A percentile compares a stretch with the other conserved stretches of the same genome.
Evolutionary conservation across 495 filamentous ascomycete species (phyloP).

Genomic region (Penicillium cinerascens): DNA sequence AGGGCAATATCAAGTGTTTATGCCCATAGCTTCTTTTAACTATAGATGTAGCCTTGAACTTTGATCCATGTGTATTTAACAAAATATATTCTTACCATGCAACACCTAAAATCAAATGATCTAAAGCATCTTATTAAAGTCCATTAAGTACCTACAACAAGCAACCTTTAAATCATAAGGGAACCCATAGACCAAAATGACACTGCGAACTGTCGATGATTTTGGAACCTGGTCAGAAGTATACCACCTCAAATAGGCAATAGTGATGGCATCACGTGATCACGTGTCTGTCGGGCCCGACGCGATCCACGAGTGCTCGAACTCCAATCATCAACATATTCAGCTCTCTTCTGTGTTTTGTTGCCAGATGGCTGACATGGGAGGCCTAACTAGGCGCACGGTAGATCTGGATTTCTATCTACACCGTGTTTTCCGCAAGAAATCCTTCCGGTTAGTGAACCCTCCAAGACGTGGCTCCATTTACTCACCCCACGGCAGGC

Average conservation of each 20-base stretch:
- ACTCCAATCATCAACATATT: neutral
- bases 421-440: slow-evolving; percentile 75
- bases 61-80: too few relatives aligned
- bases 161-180: too few relatives aligned
- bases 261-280: slow-evolving; percentile 1
- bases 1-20: too few relatives aligned
- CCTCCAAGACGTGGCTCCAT: neutral
- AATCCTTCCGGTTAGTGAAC: slow-evolving; percentile 58
- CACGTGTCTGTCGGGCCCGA: neutral
- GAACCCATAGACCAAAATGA: too few relatives aligned
- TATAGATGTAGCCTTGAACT: too few relatives aligned
- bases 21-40: too few relatives aligned
- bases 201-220: too few relatives aligned
- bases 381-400: slow-evolving; percentile 22
- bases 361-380: slow-evolving; percentile 22
- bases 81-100: too few relatives aligned
- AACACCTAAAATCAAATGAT: too few relatives aligned
- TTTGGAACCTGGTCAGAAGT: too few relatives aligned
- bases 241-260: neutral
- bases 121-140: too few relatives aligned
- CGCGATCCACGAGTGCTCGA: neutral
- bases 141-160: too few relatives aligned
- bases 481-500: slow-evolving; percentile 48
- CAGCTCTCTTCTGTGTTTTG: slow-evolving; percentile 17
- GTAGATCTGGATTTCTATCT: slow-evolving; percentile 83